Conservation (phyloP, 352 stramenopile species). For the Thraustochytrium striatum region DNA sequence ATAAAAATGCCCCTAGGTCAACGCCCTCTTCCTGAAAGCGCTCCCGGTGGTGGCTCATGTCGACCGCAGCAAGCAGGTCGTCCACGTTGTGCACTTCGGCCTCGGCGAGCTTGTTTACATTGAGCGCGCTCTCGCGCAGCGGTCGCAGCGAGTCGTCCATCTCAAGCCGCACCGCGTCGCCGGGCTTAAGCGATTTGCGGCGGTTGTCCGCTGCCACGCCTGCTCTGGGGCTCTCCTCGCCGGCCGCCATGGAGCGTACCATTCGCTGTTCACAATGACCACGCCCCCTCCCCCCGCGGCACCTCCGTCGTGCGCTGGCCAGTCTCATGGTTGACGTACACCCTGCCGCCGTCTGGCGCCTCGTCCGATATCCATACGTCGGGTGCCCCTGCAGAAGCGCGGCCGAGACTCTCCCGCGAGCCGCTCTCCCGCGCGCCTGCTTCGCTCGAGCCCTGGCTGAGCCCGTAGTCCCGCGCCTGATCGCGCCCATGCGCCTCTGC, state of each 20-base stretch:
- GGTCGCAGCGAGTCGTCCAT: slow-evolving; percentile 10
- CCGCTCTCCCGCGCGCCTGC: too few species aligned
- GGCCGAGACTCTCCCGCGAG: not conserved
- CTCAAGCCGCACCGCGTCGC: not conserved
- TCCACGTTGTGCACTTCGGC: slow-evolving; percentile 1
- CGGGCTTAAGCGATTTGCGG: not conserved
- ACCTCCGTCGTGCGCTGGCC: not conserved
- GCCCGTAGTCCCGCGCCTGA: not conserved
- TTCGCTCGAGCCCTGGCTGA: not conserved
- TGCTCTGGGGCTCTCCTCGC: not conserved
- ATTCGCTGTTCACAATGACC: slow-evolving; percentile 28
- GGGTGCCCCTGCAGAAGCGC: not conserved
- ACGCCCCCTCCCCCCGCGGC: not conserved
- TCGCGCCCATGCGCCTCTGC: not conserved
- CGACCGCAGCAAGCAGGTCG: slow-evolving; percentile 23
- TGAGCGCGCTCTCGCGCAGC: slow-evolving; percentile 12
- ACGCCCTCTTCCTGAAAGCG: slow-evolving; percentile 5
- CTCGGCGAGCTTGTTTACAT: not conserved
- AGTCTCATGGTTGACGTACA: slow-evolving; percentile 28
- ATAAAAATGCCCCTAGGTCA: slow-evolving; percentile 2
- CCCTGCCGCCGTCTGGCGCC: not conserved
- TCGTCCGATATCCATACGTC: slow-evolving; percentile 40
- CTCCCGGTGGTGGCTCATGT: not conserved
- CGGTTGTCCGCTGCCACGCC: not conserved
- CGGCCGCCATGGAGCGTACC: not conserved